phyloP scores from a whole-genome alignment of 2,329 filamentous ascomycete species.

The Verticillium tricorpus region DNA sequence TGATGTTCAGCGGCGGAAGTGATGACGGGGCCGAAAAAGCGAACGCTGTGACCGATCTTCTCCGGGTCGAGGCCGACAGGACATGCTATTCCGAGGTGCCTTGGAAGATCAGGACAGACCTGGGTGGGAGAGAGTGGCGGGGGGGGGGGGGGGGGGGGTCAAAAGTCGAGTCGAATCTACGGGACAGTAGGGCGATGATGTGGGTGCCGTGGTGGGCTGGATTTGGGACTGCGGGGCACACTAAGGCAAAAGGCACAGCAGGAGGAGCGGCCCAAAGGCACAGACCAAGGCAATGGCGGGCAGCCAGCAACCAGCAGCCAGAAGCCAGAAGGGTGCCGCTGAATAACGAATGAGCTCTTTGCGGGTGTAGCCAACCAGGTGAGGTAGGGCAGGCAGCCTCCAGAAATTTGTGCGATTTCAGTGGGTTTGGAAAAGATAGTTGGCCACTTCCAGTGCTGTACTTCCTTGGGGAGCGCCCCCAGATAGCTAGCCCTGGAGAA shows the following conservation, averaged over 20 bases:
- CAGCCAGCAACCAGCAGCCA: not conserved
- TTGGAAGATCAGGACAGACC: not conserved
- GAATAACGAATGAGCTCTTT: not conserved
- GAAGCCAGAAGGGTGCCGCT: not conserved
- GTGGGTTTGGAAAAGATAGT: too few relatives aligned
- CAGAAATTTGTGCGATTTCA: too few relatives aligned
- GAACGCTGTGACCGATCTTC: not conserved
- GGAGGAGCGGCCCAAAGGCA: not conserved
- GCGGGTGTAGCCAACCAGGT: too few relatives aligned
- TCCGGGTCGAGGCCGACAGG: slow-evolving; percentile 2
- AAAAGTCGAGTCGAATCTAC: not conserved
- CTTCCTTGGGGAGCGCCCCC: too few relatives aligned
- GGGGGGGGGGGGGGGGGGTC: not conserved
- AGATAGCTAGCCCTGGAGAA: too few relatives aligned
- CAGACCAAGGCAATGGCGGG: not conserved
- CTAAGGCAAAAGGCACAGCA: not conserved
- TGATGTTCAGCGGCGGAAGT: not conserved
- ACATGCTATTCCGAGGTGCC: slow-evolving; percentile 6
- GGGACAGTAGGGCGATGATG: not conserved
- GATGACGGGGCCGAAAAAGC: not conserved
- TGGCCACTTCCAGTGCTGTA: too few relatives aligned
- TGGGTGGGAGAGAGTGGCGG: not conserved
- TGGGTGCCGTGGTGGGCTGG: not conserved
- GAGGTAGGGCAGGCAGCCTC: too few relatives aligned
- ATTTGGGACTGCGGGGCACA: not conserved